Evolutionary conservation across 169 alveolate species (phyloP).

Genomic region (Plasmodium sp.): DNA sequence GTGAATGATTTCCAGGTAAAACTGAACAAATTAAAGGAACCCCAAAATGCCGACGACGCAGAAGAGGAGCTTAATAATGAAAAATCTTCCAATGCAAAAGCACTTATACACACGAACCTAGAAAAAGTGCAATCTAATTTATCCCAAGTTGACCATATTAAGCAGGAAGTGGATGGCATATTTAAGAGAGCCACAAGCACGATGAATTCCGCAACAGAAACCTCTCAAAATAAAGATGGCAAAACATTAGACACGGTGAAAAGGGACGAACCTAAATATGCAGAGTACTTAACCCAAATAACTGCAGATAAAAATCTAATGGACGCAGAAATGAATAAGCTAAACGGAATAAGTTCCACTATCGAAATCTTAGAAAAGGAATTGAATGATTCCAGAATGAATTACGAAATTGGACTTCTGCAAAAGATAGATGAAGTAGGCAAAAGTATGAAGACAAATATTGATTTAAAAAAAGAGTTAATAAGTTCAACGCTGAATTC

Average conservation of each 20-base stretch:
- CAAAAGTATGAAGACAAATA: not conserved
- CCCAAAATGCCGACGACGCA: not conserved
- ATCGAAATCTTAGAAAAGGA: conserved; percentile 3
- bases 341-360: not conserved
- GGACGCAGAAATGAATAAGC: not conserved
- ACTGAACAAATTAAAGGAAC: not conserved
- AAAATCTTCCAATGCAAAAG: not conserved
- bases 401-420: conserved; percentile 25
- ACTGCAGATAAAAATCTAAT: not conserved
- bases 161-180: not conserved
- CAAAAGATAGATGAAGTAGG: conserved; percentile 7
- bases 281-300: not conserved
- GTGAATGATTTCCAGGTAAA: not conserved
- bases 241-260: not conserved
- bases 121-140: not conserved
- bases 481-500: not conserved
- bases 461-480: not conserved
- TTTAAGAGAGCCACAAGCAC: not conserved
- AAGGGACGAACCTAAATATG: not conserved
- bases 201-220: not conserved
- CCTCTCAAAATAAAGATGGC: not conserved
- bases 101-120: not conserved
- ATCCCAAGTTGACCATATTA: not conserved
- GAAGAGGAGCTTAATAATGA: not conserved
- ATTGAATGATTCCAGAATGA: not conserved